Evolutionary conservation across 257 asterid genomes (phyloP), one percentile per base, ranked within the genome.

Genomic region (Hygrophila difformis): DNA sequence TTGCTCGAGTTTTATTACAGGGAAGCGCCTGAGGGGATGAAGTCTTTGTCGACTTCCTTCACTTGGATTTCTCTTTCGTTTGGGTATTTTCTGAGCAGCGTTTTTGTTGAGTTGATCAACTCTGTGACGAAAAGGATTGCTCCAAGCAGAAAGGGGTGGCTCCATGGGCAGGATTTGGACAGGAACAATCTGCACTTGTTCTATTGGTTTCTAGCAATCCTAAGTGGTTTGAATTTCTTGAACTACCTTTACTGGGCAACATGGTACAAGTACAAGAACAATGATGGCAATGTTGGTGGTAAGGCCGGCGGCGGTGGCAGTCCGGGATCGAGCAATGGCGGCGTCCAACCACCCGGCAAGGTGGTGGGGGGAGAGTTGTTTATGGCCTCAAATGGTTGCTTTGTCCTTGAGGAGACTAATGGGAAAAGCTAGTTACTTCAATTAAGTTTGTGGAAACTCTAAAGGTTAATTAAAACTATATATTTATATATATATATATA

Each of bases 11-110:
- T 87, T 46, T 87, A 55, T 68, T 87, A 87, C 64, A 77, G 61
- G 58, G 97, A 87, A 51, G 87, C 94, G 3, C 94, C 97, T 0
- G 45, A 36, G 0, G 87, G 94, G 13, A 87, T 87, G 97, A 71
- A 76, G 62, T 87, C 97, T 0, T 72, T 87, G 1, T 79, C 91
- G 6, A 77, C 94, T 3, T 83, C 94, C 2, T 77, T 87, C 46
- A 61, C 94, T 0, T 77, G 67, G 72, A 68, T 83, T 21, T 61
- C 97, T 1, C 57, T 67, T 1, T 76, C 97, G 1, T 63, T 79
- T 0, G 97, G 97, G 39, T 82, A 73, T 5, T 87, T 80, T 58
- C 44, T 83, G 81, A 83, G 94, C 34, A 73, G 73, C 6, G 67
- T 78, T 0, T 67, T 87, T 5, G 97, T 87, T 47, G 75, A 75